Evolutionary conservation across 352 stramenopile genomes (phyloP), one percentile per base, ranked within the genome.

Genomic region (Phytophthora litchii): DNA sequence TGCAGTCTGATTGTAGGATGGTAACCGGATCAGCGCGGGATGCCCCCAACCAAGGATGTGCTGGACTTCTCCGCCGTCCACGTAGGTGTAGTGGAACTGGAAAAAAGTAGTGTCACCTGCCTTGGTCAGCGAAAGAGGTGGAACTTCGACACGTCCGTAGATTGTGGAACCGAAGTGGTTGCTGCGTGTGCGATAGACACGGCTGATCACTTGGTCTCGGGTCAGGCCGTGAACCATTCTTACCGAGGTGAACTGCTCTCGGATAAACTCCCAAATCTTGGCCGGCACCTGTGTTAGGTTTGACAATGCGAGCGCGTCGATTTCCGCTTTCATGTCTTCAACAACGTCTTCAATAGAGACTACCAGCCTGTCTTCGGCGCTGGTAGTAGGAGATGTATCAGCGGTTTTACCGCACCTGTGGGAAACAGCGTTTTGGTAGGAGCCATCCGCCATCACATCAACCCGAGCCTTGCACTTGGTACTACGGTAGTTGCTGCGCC

Each of bases 21-120:
- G 46, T 12, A 70, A 38, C 2, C 31, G 6, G 4, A 73, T 31
- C 1, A 67, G 46, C 1, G 25, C 9, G 17, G 67, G 49, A 29
- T 64, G 67, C 13, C 44, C 57, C 60, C 47, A 73, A 1, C 59
- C 60, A 20, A 73, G 29, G 13, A 73, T 59, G 17, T 67, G 50
- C 11, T 66, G 47, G 5, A 54, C 35, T 7, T 51, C 32, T 1
- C 41, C 31, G 12, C 46, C 34, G 13, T 56, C 21, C 42, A 55
- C 29, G 29, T 53, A 68, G 11, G 63, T 61, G 40, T 57, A 54
- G 27, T 69, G 47, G 35, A 73, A 66, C 43, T 59, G 52, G 45
- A 73, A 65, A 38, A 73, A 65, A 9, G 34, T 58, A 4, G 54
- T 25, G 19, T 64, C 55, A 5, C 35, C 46, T 14, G n/a, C 6